phyloP scores from a whole-genome alignment of 306 rosid genomes.

The Hippophae tibetana region DNA sequence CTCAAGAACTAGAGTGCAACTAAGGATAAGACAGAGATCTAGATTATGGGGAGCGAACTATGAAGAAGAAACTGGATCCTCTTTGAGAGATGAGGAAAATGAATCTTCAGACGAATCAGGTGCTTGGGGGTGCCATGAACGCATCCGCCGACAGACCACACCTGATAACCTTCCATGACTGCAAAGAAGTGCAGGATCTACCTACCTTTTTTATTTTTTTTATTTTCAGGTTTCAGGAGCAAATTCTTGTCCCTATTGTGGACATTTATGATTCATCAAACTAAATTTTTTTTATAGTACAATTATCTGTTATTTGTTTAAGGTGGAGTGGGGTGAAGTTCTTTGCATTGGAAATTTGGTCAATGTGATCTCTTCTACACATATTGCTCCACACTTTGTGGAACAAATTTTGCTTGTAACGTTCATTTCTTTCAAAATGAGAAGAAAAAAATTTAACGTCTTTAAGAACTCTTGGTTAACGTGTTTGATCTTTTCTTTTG shows the following conservation, averaged over 20 bases:
- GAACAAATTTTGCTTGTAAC: too few species aligned
- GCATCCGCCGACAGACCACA: conserved; percentile 41
- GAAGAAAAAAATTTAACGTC: too few species aligned
- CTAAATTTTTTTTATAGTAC: too few species aligned
- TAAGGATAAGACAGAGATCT: conserved; percentile 64
- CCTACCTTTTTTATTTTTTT: conserved; percentile 6
- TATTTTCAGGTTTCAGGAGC: conserved; percentile 28
- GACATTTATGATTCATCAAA: neutral
- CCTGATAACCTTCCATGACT: conserved; percentile 64
- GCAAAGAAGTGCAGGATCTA: conserved; percentile 14
- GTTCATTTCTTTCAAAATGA: too few species aligned
- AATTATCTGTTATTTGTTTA: too few species aligned
- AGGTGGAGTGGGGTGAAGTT: too few species aligned
- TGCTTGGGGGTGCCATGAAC: conserved; percentile 44
- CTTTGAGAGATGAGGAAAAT: conserved; percentile 64
- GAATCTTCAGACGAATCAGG: conserved; percentile 81
- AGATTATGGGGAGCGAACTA: conserved; percentile 77
- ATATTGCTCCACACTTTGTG: too few species aligned
- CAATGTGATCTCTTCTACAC: too few species aligned
- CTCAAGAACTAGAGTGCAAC: conserved; percentile 64
- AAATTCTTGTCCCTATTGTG: conserved; percentile 23
- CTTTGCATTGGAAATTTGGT: too few species aligned
- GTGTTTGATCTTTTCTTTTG: too few species aligned
- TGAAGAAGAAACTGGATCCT: conserved; percentile 71
- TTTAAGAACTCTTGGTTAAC: too few species aligned